phyloP scores from a whole-genome alignment of 805 yeast genomes.

The Saccharomycopsis fermentans region DNA sequence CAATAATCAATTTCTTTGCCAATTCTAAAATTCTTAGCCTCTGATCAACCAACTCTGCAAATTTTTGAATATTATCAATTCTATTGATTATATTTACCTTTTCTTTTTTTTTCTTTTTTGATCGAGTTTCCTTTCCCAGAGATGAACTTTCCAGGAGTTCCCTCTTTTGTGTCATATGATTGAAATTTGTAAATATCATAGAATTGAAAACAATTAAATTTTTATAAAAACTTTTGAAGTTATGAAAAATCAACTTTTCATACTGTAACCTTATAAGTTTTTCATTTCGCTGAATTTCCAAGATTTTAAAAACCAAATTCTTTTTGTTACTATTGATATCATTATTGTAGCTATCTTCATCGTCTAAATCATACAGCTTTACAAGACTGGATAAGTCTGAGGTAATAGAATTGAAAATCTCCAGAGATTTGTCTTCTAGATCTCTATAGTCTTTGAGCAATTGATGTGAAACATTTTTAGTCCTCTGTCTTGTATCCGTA shows the following conservation, averaged over 20 bases:
- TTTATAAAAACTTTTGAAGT: slow-evolving; percentile 9
- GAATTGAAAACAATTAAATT: slow-evolving; percentile 3
- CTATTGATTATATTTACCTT: slow-evolving; percentile 3
- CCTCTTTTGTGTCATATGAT: not conserved
- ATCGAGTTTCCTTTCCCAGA: not conserved
- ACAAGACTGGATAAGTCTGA: not conserved
- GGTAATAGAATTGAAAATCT: not conserved
- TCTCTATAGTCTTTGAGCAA: not conserved
- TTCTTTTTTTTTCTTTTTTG: not conserved
- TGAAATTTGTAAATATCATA: slow-evolving; percentile 6
- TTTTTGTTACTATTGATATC: slow-evolving; percentile 4
- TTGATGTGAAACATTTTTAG: not conserved
- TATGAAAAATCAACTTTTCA: not conserved
- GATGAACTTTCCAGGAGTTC: too few species aligned
- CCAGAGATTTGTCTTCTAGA: not conserved
- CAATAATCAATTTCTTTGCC: slow-evolving; percentile 7
- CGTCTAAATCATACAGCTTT: not conserved
- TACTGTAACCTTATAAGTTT: slow-evolving; percentile 8
- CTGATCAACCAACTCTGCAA: slow-evolving; percentile 17
- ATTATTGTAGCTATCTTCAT: not conserved
- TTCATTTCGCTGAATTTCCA: slow-evolving; percentile 15
- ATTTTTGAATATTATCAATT: slow-evolving; percentile 11
- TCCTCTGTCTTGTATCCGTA: not conserved
- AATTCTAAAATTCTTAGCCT: slow-evolving; percentile 15
- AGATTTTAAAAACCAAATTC: slow-evolving; percentile 10